Base-by-base conservation (phyloP, 345 rosid species). In the Moringa oleifera region DNA sequence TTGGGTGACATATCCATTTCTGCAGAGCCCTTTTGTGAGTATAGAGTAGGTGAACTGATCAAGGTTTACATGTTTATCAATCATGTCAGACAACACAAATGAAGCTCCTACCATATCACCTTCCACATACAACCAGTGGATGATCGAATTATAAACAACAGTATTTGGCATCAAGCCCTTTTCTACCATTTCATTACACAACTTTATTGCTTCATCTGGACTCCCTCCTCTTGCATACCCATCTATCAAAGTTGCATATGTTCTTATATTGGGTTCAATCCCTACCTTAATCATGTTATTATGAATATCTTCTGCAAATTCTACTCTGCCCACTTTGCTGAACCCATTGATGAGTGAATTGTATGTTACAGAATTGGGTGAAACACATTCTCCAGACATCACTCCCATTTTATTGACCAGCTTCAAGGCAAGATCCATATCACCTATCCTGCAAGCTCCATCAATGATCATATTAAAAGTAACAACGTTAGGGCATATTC, bases 391-490 rank as follows among this genome's bases (percentile, higher is more conserved):
- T 6, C 60, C 66, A 0, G 89, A 81, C 84, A 85, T 78, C 5
- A 65, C 51, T 78, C 78, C 69, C 80, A 85, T 78, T 72, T 80
- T 85, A 66, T 58, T 53, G 20, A 73, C 41, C 19, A 84, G 75
- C 69, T 59, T 61, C 71, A 75, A 59, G 46, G 85, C 80, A 12
- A 79, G 68, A 23, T 52, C 67, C 79, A 84, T 68, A 52, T 74
- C 80, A 7, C 76, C 80, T 0, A 49, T 61, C 73, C 68, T 74
- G 61, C 79, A 79, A 71, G 85, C 82, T 69, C 80, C 88, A 80
- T 82, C 83, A 19, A 88, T 77, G 16, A 85, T 83, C 87, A 85
- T 75, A 59, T 83, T 88, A 68, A 83, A 81, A 62, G 83, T 80
- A 70, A 85, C 85, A 77, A 79, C 80, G 68, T 88, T 85, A 59